Evolutionary conservation across 371 early-diverging fungal genomes (phyloP).

Genomic region (Apophysomyces ossiformis): DNA sequence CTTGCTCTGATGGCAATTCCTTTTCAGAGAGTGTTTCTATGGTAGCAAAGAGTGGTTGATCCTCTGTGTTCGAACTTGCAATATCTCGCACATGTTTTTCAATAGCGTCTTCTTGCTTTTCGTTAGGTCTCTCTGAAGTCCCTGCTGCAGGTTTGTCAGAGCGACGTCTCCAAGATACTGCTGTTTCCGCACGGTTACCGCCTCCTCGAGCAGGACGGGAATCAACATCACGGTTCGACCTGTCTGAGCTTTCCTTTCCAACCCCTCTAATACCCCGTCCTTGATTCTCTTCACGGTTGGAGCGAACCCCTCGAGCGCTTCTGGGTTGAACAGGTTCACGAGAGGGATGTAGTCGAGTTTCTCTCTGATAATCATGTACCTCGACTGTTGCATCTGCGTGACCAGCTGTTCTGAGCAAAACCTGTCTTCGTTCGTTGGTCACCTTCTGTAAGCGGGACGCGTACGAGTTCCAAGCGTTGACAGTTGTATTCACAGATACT

Average conservation of each 20-base stretch:
- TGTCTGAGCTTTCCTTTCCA: background rate
- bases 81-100: background rate
- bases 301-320: background rate
- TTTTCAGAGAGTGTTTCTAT: background rate
- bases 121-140: background rate
- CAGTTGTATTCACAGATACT: background rate
- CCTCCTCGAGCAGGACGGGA: background rate
- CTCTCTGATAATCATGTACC: constrained; percentile 11
- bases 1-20: background rate
- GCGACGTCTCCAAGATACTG: background rate
- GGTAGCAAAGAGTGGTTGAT: background rate
- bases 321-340: constrained; percentile 3
- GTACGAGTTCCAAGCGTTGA: constrained; percentile 25
- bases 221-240: background rate
- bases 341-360: background rate
- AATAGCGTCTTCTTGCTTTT: background rate
- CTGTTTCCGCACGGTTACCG: background rate
- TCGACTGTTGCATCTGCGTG: background rate
- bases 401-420: background rate
- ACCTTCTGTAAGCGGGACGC: constrained; percentile 20
- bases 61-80: background rate
- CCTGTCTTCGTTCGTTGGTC: background rate
- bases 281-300: background rate
- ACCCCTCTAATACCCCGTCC: background rate
- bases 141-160: background rate